Evolutionary conservation across 345 rosid species (phyloP), one percentile per base, ranked within the genome.

Genomic region (Eucalyptus viminalis): DNA sequence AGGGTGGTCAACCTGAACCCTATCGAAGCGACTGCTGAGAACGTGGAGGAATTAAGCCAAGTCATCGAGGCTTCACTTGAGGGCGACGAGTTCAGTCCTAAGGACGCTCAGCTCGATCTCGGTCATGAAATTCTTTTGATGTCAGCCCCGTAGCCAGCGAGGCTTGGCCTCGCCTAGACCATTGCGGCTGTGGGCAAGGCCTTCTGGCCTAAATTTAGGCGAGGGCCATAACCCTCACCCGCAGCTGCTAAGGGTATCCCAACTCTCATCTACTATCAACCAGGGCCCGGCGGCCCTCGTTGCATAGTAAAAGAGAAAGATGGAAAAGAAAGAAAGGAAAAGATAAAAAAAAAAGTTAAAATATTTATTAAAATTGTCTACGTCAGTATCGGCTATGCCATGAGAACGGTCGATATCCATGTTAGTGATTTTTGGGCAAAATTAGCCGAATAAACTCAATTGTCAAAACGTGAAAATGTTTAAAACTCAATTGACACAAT

Each of bases 51-150:
- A 21, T 97, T 89, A 49, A 97, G 97, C 10, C 99, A 96, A 87
- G 92, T 96, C 86, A 92, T 97, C 58, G 94, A 94, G 69, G 89
- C 95, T 15, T 92, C 95, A 44, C 87, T 91, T 22, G 97, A 96
- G 62, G 95, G 94, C n/a, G 95, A 92, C 29, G 88, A 86, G 86
- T 96, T 92, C 88, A 97, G 97, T 88, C 98, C 97, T 49, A 87
- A 90, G 62, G 99, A 97, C 83, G 97, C 98, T 86, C 98, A 94
- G 86, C 91, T 96, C 50, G 95, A 97, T 87, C 96, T 96, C 89
- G 91, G 91, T 91, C 92, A 86, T 69, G 99, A 97, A 92, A 92
- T 56, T 81, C 98, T 53, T 53, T 53, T 53, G 58, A 53, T 21
- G 10, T 53, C 58, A 53, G 58, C 9, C 58, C 2, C 11, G 24